phyloP scores from a whole-genome alignment of 176 grass and related monocot genomes.

The Chloris gayana region DNA sequence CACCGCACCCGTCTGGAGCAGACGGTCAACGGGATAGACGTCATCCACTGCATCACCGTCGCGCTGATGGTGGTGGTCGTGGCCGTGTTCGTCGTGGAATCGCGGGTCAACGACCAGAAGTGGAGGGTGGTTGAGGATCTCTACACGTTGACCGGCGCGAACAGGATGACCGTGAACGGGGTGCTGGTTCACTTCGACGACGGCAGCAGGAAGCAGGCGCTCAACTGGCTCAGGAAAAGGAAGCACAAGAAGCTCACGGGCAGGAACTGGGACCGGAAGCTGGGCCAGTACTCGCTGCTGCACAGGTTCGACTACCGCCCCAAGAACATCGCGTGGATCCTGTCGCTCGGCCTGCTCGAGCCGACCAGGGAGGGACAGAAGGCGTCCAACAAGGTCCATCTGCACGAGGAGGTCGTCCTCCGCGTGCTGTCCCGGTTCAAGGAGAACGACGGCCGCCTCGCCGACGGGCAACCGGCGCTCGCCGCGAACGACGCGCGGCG shows the following conservation, averaged over 20 bases:
- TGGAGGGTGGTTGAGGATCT: constrained; percentile 17
- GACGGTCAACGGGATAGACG: background rate
- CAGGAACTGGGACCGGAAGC: constrained; percentile 19
- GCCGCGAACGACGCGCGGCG: background rate
- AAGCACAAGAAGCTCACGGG: background rate
- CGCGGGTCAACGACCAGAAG: constrained; percentile 24
- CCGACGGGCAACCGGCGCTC: constrained; percentile 10
- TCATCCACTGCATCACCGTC: constrained; percentile 9
- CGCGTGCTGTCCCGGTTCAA: constrained; percentile 24
- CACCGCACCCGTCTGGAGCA: constrained; percentile 11
- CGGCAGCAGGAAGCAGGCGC: constrained; percentile 6
- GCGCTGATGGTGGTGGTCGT: background rate
- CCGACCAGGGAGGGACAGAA: constrained; percentile 23
- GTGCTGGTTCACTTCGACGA: background rate
- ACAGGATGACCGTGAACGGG: constrained; percentile 8
- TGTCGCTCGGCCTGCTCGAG: background rate
- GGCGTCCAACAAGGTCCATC: background rate
- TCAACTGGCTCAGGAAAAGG: constrained; percentile 8
- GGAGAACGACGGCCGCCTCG: background rate
- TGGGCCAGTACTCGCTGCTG: constrained; percentile 24
- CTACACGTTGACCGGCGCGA: background rate
- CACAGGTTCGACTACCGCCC: constrained; percentile 13
- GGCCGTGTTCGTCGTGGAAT: background rate
- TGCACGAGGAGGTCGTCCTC: background rate
- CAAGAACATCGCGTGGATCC: background rate